Percentiles rank a stretch among this genome's conserved stretches.
Conservation (phyloP, 2,329 filamentous ascomycete genomes). For the Bipolaris victoriae region DNA sequence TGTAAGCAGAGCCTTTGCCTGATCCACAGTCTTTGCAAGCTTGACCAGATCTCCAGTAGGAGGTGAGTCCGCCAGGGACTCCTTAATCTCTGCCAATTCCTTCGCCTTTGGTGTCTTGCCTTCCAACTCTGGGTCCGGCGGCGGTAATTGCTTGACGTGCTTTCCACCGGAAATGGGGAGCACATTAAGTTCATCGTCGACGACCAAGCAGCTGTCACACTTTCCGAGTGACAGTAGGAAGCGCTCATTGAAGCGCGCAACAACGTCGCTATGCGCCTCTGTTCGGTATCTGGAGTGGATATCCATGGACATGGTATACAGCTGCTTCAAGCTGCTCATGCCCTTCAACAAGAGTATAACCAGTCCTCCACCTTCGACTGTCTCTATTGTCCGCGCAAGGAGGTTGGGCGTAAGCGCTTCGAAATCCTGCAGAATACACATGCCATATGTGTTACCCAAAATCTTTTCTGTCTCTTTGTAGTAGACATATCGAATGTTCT, state of each 20-base stretch:
- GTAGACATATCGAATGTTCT: slow-evolving; percentile 98
- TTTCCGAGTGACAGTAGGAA: slow-evolving; percentile 95
- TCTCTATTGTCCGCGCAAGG: slow-evolving; percentile 92
- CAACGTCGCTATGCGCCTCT: slow-evolving; percentile 93
- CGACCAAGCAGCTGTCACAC: slow-evolving; percentile 91
- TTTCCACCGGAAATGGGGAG: slow-evolving; percentile 96
- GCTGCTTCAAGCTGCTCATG: slow-evolving; percentile 95
- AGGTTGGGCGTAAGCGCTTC: slow-evolving; percentile 98
- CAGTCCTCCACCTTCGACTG: slow-evolving; percentile 92
- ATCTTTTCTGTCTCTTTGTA: slow-evolving; percentile 99
- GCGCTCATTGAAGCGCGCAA: slow-evolving; percentile 95
- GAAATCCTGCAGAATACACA: slow-evolving; percentile 98
- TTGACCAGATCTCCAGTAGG: slow-evolving; percentile 84
- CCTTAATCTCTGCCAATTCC: slow-evolving; percentile 87
- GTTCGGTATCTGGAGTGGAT: slow-evolving; percentile 95
- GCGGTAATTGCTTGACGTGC: slow-evolving; percentile 80
- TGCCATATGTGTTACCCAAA: slow-evolving; percentile 94
- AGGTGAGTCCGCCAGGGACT: slow-evolving; percentile 81
- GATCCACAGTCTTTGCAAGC: slow-evolving; percentile 88
- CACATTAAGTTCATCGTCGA: slow-evolving; percentile 97
- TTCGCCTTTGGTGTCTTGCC: slow-evolving; percentile 71
- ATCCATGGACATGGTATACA: slow-evolving; percentile 97
- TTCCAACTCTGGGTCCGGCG: slow-evolving; percentile 74
- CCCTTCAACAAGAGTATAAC: slow-evolving; percentile 91
- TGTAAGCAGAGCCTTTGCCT: slow-evolving; percentile 94